Evolutionary conservation across 2,329 filamentous ascomycete species (phyloP).

Genomic region (Diplodia intermedia): DNA sequence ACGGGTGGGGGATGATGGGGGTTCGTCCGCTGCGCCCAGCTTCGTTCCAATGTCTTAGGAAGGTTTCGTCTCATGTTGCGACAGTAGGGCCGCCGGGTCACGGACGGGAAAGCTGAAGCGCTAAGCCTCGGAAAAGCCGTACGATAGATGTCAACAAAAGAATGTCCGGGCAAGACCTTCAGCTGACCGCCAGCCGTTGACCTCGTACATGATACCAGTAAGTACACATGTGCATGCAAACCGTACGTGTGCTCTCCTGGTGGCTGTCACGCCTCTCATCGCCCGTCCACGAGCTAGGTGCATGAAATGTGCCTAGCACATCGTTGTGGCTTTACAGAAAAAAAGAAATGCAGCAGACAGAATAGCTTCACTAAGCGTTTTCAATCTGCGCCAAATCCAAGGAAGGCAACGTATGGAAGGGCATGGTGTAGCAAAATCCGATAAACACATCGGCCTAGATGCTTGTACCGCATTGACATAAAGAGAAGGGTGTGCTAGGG

Average conservation of each 20-base stretch:
- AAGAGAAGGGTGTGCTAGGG: not conserved
- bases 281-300: not conserved
- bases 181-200: not conserved
- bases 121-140: not conserved
- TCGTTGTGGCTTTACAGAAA: not conserved
- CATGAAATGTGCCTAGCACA: not conserved
- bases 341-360: not conserved
- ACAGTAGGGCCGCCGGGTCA: not conserved
- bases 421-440: not conserved
- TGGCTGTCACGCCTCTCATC: not conserved
- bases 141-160: not conserved
- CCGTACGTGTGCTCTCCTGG: not conserved
- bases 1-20: not conserved
- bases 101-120: not conserved
- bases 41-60: not conserved
- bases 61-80: not conserved
- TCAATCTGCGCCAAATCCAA: not conserved
- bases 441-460: not conserved
- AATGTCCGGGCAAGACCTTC: not conserved
- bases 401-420: not conserved
- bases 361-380: not conserved
- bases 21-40: not conserved
- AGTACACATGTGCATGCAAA: not conserved
- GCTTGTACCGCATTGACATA: not conserved
- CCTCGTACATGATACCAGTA: not conserved